These are phyloP conservation scores for Penicillium argentinense DNA, from an alignment of 495 filamentous ascomycete genomes.

Conservation along the genomic window DNA sequence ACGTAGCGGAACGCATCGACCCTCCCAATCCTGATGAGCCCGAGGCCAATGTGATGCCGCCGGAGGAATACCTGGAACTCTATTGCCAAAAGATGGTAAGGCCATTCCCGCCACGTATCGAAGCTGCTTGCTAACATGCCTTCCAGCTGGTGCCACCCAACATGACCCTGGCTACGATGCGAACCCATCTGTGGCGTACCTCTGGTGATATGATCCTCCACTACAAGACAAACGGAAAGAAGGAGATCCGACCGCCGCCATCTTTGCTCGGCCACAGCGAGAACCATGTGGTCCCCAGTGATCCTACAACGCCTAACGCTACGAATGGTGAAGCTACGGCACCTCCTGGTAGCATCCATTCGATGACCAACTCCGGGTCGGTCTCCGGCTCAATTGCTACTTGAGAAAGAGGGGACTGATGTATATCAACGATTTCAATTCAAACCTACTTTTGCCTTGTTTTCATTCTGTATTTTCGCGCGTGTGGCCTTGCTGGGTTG, in stretches of 20 bases:
- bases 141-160: slow-evolving; percentile 59
- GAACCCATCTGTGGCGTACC: slow-evolving; percentile 88
- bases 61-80: slow-evolving; percentile 90
- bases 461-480: neutral
- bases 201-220: slow-evolving; percentile 85
- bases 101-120: slow-evolving; percentile 4
- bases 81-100: slow-evolving; percentile 87
- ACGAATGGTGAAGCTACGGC: slow-evolving; percentile 14
- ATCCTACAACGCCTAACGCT: slow-evolving; percentile 7
- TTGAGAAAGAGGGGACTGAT: slow-evolving; percentile 10
- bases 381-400: slow-evolving; percentile 30
- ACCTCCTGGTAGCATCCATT: slow-evolving; percentile 37
- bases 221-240: slow-evolving; percentile 87
- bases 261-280: slow-evolving; percentile 19
- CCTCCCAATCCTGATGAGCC: slow-evolving; percentile 50
- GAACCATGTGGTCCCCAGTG: slow-evolving; percentile 11
- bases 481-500: slow-evolving; percentile 1
- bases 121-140: slow-evolving; percentile 9
- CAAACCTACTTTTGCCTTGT: slow-evolving; percentile 1
- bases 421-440: no score
- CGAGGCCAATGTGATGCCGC: slow-evolving; percentile 63
- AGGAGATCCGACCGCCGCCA: slow-evolving; percentile 40
- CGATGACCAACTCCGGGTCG: slow-evolving; percentile 37
- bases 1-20: slow-evolving; percentile 90
- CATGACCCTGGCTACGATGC: slow-evolving; percentile 90